A percentile compares a stretch with the other conserved stretches of the same genome.
phyloP scores from a whole-genome alignment of 2,329 filamentous ascomycete genomes.

The Aspergillus sojae region DNA sequence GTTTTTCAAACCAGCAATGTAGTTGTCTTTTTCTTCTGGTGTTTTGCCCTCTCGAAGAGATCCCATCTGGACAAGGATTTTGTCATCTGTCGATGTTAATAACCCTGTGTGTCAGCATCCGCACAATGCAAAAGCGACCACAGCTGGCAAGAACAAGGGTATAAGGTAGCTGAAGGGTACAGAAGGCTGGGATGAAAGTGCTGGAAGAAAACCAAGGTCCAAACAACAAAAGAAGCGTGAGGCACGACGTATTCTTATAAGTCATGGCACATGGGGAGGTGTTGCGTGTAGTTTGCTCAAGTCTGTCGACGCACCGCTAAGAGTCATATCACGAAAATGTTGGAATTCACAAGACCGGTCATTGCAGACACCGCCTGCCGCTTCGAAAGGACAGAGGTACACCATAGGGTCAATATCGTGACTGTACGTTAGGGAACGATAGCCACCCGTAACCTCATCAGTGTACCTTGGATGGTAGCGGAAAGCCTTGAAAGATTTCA shows the following conservation, averaged over 20 bases:
- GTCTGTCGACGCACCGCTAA: constrained; percentile 70
- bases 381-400: constrained; percentile 75
- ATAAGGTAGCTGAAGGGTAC: not conserved
- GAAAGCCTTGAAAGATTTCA: constrained; percentile 82
- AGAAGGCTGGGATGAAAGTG: not conserved
- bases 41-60: constrained; percentile 50
- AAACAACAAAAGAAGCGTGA: constrained; percentile 15
- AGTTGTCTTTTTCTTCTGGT: constrained; percentile 47
- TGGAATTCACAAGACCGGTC: constrained; percentile 73
- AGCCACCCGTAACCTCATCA: constrained; percentile 70
- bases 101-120: constrained; percentile 44
- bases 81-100: constrained; percentile 52
- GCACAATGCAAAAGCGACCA: constrained; percentile 29
- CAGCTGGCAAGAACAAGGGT: constrained; percentile 6
- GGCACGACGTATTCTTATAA: constrained; percentile 5
- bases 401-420: constrained; percentile 79
- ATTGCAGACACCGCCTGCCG: constrained; percentile 71
- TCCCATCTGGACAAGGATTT: constrained; percentile 54
- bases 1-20: constrained; percentile 49
- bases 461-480: constrained; percentile 83
- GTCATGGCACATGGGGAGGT: constrained; percentile 21
- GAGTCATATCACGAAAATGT: constrained; percentile 74
- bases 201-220: constrained; percentile 8
- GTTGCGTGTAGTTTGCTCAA: constrained; percentile 28
- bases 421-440: constrained; percentile 90